phyloP scores from a whole-genome alignment of 345 rosid species.

The Eucalyptus sp. region DNA sequence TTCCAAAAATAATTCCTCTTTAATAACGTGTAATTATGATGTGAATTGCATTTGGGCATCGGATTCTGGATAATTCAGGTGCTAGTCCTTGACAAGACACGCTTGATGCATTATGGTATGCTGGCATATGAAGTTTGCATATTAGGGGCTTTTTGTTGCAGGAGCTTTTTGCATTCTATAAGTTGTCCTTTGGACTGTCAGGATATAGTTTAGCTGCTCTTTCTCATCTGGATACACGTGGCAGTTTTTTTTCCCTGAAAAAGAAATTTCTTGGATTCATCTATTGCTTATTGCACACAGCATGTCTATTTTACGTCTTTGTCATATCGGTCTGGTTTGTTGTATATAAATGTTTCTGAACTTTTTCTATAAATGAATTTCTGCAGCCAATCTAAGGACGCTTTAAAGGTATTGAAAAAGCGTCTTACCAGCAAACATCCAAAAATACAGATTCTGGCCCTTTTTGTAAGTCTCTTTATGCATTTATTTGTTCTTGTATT shows the following conservation, averaged over 20 bases:
- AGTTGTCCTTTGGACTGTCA: neutral
- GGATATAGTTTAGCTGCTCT: neutral
- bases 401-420: constrained; percentile 83
- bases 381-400: constrained; percentile 90
- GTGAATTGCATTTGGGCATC: neutral
- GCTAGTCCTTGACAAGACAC: neutral
- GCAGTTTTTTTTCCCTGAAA: neutral
- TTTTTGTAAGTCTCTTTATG: constrained; percentile 54
- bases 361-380: neutral
- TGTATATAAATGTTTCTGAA: neutral
- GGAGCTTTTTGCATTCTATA: neutral
- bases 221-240: neutral
- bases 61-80: neutral
- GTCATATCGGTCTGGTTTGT: neutral
- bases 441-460: constrained; percentile 82
- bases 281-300: neutral
- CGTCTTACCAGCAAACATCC: constrained; percentile 78
- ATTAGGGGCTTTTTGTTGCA: neutral
- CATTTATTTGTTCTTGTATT: neutral
- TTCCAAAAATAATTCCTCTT: neutral
- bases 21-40: neutral
- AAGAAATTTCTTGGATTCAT: neutral
- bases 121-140: neutral
- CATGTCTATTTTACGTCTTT: neutral
- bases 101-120: neutral